Evolutionary conservation across 306 rosid genomes (phyloP), one percentile per base, ranked within the genome.

Genomic region (Hippophae rhamnoides): DNA sequence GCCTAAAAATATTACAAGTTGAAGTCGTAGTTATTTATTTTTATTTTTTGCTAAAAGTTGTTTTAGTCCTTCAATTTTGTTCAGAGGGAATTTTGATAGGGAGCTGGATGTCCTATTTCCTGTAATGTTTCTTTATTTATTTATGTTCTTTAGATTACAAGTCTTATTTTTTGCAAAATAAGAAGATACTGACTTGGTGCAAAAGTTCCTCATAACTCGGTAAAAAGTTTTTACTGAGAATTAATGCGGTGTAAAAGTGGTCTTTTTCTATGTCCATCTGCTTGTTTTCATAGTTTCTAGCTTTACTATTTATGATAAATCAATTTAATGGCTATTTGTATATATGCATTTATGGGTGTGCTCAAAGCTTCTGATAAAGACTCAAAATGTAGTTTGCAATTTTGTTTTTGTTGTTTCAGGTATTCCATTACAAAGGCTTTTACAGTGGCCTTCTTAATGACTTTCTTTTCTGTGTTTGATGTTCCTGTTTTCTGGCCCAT

Each of bases 401-500:
- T 61, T 59, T 58, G 43, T 42, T 55, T 46, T 42, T 54, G 26
- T 38, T 67, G 56, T 79, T 69, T 69, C 83, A 84, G 83, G 92
- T 84, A 79, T 66, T 72, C 83, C 57, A 81, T 81, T 61, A 81
- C 85, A 18, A 81, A 84, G 74, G 92, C 85, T 49, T 81, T 84
- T 49, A 67, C 78, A 49, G 67, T 84, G 10, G 87, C 82, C 38
- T 81, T 81, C 66, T 54, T 74, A 46, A 79, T 84, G 85, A 84
- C 92, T 53, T 84, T 81, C 76, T 72, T 84, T 56, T 76, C 87
- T 13, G 52, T 81, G 10, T 76, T 81, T 70, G 83, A 84, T 53
- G 78, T 84, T 65, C 92, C 87, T 11, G 83, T 81, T 69, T 84
- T 84, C 76, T 81, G 87, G 92, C 87, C 92, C 56, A 76, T 81